These are phyloP conservation scores for Raddia guianensis DNA, from an alignment of 176 grass and related monocot species.

Conservation along the genomic window DNA sequence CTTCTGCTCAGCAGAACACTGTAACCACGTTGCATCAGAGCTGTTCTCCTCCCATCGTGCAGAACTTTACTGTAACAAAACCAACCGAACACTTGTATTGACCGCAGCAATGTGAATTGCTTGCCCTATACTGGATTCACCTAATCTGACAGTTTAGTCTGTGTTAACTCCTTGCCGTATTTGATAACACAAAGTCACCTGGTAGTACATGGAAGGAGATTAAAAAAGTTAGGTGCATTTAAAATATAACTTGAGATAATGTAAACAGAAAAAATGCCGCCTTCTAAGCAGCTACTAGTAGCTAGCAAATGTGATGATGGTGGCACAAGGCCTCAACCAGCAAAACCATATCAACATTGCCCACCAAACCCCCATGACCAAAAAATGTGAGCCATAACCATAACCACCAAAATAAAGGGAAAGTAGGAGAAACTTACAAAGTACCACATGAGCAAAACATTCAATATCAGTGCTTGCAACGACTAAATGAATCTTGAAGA, in stretches of 20 bases:
- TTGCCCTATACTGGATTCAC: not conserved
- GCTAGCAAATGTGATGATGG: not conserved
- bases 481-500: conserved; percentile 76
- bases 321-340: not conserved
- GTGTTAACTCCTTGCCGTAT: not conserved
- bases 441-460: not conserved
- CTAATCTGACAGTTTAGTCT: not conserved
- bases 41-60: not conserved
- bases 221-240: not conserved
- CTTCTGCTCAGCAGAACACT: not conserved
- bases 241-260: not conserved
- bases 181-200: not conserved
- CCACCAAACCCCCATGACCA: not conserved
- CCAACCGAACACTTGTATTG: not conserved
- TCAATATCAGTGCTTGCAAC: conserved; percentile 47
- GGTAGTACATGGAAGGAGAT: not conserved
- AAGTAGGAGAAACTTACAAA: conserved; percentile 21
- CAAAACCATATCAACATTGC: not conserved
- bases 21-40: not conserved
- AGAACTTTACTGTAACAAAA: not conserved
- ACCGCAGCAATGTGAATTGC: not conserved
- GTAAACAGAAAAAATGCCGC: not conserved
- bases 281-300: not conserved
- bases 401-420: not conserved
- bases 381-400: not conserved